Evolutionary conservation across 768 basidiomycete species (phyloP).

Genomic region (Amanita fuliginea): DNA sequence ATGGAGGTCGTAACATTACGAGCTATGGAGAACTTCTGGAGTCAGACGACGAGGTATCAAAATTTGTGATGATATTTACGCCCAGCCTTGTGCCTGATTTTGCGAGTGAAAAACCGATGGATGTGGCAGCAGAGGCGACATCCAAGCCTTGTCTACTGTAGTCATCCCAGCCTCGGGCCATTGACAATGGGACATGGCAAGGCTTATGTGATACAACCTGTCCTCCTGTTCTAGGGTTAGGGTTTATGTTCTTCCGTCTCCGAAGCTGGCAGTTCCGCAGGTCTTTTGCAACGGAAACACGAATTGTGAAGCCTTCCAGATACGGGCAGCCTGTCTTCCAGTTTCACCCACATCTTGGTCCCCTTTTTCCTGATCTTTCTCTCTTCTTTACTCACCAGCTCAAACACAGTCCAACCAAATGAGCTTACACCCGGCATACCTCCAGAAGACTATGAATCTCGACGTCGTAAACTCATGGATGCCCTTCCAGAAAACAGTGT

Average conservation of each 20-base stretch:
- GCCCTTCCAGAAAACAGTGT: constrained; percentile 59
- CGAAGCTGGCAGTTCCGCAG: background rate
- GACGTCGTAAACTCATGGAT: constrained; percentile 64
- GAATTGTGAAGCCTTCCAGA: constrained; percentile 49
- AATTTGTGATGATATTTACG: constrained; percentile 30
- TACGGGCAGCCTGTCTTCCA: constrained; percentile 71
- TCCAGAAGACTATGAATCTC: constrained; percentile 61
- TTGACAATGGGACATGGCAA: constrained; percentile 10
- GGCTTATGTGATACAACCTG: background rate
- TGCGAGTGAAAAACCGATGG: constrained; percentile 56
- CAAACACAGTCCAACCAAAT: constrained; percentile 38
- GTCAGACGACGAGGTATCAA: background rate
- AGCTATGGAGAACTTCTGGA: constrained; percentile 52
- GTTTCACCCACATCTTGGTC: constrained; percentile 78
- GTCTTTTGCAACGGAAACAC: constrained; percentile 4
- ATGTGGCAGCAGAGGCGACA: constrained; percentile 49
- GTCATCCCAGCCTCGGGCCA: constrained; percentile 36
- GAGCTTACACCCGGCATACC: constrained; percentile 83
- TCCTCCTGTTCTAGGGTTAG: constrained; percentile 6
- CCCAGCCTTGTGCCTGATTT: constrained; percentile 61
- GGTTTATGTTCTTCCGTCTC: background rate
- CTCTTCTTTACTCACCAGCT: background rate
- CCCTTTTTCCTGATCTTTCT: constrained; percentile 4
- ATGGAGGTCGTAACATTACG: constrained; percentile 49
- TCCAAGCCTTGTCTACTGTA: constrained; percentile 53